Percentiles rank a stretch among this genome's conserved stretches.
Evolutionary conservation across 345 rosid species (phyloP).

Genomic region (Bretschneidera sinensis): DNA sequence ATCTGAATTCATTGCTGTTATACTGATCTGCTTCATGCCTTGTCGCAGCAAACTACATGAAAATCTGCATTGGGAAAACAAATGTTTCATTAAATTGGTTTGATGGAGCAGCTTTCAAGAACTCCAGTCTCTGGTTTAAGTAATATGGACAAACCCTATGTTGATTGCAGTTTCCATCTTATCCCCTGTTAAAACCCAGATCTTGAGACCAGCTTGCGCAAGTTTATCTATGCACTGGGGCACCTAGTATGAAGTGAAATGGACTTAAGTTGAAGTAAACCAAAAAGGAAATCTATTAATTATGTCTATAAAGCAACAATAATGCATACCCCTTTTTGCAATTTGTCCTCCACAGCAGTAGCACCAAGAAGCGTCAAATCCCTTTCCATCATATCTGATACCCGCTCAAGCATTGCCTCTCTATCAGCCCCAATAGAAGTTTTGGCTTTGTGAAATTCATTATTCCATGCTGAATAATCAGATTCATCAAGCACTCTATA

Average conservation of each 20-base stretch:
- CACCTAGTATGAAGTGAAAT: conserved; percentile 46
- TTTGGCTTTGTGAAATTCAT: conserved; percentile 77
- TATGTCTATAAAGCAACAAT: conserved; percentile 11
- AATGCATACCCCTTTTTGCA: conserved; percentile 79
- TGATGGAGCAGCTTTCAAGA: conserved; percentile 8
- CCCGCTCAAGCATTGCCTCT: conserved; percentile 66
- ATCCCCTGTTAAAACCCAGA: conserved; percentile 99
- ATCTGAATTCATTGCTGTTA: conserved; percentile 52
- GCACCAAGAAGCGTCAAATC: conserved; percentile 90
- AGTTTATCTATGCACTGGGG: conserved; percentile 98
- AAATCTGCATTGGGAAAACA: conserved; percentile 48
- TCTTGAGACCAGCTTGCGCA: conserved; percentile 94
- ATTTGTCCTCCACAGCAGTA: conserved; percentile 98
- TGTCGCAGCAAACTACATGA: conserved; percentile 92
- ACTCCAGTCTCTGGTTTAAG: background rate
- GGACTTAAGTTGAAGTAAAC: conserved; percentile 20
- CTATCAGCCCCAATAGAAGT: conserved; percentile 78
- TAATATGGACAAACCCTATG: conserved; percentile 68
- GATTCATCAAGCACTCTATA: conserved; percentile 69
- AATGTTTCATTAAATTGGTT: conserved; percentile 10
- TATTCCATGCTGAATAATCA: conserved; percentile 73
- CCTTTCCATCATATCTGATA: conserved; percentile 81
- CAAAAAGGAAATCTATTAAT: conserved; percentile 4
- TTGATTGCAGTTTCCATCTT: conserved; percentile 99
- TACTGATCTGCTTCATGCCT: conserved; percentile 91